These are phyloP conservation scores for Cinchona pubescens DNA, from an alignment of 257 asterid species.

Conservation along the genomic window DNA sequence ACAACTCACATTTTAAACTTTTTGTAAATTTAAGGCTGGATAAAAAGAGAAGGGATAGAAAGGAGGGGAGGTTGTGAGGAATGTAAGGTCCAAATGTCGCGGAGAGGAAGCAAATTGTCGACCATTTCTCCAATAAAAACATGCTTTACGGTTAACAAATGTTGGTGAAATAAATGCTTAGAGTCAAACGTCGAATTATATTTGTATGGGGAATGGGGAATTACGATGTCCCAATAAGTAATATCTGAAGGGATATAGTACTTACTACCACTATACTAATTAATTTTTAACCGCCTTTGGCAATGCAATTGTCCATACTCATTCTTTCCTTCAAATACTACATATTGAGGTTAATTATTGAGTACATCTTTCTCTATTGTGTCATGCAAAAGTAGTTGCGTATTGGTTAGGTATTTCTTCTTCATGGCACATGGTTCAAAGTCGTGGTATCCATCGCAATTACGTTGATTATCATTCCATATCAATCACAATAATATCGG, in stretches of 20 bases:
- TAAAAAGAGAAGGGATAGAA: neutral
- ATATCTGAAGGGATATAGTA: neutral
- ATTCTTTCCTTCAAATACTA: too few relatives aligned
- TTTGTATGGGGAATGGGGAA: neutral
- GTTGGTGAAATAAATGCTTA: constrained; percentile 11
- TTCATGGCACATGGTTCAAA: too few relatives aligned
- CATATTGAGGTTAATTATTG: too few relatives aligned
- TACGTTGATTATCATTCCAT: too few relatives aligned
- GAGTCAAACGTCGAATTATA: constrained; percentile 28
- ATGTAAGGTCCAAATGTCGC: constrained; percentile 27
- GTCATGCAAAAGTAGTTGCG: too few relatives aligned
- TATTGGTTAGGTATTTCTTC: too few relatives aligned
- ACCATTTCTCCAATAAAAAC: constrained; percentile 33
- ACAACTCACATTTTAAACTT: neutral
- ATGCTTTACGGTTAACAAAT: constrained; percentile 37
- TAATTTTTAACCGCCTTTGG: too few relatives aligned
- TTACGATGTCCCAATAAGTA: neutral
- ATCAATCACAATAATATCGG: too few relatives aligned
- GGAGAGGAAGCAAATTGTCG: constrained; percentile 34
- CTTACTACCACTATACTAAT: neutral
- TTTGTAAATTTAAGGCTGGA: constrained; percentile 4
- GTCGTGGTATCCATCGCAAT: too few relatives aligned
- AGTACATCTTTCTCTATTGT: too few relatives aligned
- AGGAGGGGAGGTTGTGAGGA: constrained; percentile 9
- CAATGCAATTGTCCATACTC: too few relatives aligned